Conservation (phyloP, 2,329 filamentous ascomycete species). For the Xylariomycetidae sp. region DNA sequence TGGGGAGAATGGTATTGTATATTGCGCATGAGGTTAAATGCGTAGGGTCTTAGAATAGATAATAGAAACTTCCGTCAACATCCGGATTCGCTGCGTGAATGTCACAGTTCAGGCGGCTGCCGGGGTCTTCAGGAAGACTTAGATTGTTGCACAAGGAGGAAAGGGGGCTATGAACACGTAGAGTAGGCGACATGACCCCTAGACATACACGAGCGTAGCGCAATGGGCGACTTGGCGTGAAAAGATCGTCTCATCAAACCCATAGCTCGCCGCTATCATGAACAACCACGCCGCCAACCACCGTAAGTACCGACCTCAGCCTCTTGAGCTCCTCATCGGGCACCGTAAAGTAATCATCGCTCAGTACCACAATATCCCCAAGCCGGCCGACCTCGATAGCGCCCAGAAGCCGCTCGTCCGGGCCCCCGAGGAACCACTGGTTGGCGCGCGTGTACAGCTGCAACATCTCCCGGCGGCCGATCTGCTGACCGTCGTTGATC, state of each 20-base stretch:
- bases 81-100: no score
- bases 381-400: slow-evolving; percentile 20
- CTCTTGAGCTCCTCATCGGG: slow-evolving; percentile 20
- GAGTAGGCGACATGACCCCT: no score
- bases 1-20: no score
- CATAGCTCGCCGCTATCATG: slow-evolving; percentile 7
- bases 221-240: no score
- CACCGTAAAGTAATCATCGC: slow-evolving; percentile 22
- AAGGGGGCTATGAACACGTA: no score
- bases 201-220: no score
- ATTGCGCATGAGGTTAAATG: no score
- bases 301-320: slow-evolving; percentile 21
- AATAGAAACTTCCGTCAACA: no score
- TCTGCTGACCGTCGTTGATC: slow-evolving; percentile 21
- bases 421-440: slow-evolving; percentile 24
- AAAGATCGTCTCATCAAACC: not conserved
- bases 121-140: no score
- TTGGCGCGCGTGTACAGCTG: slow-evolving; percentile 21
- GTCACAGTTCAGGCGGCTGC: no score
- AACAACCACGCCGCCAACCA: slow-evolving; percentile 22
- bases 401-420: slow-evolving; percentile 20
- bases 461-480: slow-evolving; percentile 18
- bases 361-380: slow-evolving; percentile 23
- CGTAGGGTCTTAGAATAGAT: no score
- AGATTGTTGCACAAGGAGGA: no score